Evolutionary conservation across 1,284 basidiomycete species (phyloP).

Genomic region (Melampsora larici-populina): DNA sequence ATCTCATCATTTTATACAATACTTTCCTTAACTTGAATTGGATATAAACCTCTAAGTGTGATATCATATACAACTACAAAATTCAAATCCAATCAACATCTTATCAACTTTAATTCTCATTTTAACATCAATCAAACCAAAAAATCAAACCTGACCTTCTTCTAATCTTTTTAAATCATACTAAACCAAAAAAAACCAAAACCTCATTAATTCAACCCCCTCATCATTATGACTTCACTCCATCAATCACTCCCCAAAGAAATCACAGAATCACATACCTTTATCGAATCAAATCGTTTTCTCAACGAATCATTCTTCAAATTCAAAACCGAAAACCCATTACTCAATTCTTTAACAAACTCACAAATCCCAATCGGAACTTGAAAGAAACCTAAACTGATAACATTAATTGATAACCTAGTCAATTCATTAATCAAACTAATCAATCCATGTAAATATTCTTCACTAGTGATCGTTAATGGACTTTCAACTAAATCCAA

Average conservation of each 20-base stretch:
- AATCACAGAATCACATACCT: constrained; percentile 21
- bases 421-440: constrained; percentile 79
- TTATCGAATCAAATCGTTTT: constrained; percentile 62
- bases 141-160: constrained; percentile 63
- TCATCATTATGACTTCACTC: no score
- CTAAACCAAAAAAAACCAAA: no score
- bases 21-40: not conserved
- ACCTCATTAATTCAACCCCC: no score
- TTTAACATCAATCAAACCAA: not conserved
- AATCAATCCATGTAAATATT: constrained; percentile 79
- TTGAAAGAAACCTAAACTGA: constrained; percentile 75
- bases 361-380: constrained; percentile 71
- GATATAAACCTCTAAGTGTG: not conserved
- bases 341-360: constrained; percentile 76
- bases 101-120: not conserved
- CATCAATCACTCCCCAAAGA: no score
- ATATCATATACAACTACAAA: not conserved
- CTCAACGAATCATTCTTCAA: constrained; percentile 78
- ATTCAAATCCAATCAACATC: not conserved
- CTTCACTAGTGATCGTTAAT: constrained; percentile 58
- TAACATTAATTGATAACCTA: constrained; percentile 73
- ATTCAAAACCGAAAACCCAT: constrained; percentile 81
- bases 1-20: no score
- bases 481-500: not conserved
- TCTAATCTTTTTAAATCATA: constrained; percentile 86